Evolutionary conservation across 2,329 filamentous ascomycete genomes (phyloP), one percentile per base, ranked within the genome.

Genomic region (Lithohypha guttulata): DNA sequence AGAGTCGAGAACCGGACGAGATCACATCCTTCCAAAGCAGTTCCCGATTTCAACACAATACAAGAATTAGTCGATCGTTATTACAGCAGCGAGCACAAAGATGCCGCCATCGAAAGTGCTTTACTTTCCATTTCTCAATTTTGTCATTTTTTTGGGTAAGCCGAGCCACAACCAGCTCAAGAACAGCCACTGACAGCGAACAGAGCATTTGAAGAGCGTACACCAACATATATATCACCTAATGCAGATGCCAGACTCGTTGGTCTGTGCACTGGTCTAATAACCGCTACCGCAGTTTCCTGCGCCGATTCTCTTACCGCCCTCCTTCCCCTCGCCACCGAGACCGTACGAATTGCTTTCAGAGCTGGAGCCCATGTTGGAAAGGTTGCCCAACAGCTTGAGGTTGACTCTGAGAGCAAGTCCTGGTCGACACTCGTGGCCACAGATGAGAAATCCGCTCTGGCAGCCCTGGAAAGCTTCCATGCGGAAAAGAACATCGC

Each of bases 71-170:
- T 48, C 46, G 48, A 52, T 46, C 48, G 51, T 48, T 53, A 53
- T 35, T 53, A 52, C 41, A 25, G 40, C 38, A 39, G 45, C 22
- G 51, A 53, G 17, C 41, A 43, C n/a, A 49, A 48, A 30, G 50
- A 64, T 37, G 56, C 61, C 30, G 61, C 60, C 13, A 42, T 66
- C 19, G 63, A 65, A 43, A 65, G 61, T 37, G 56, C 60, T 6
- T 54, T 66, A 40, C 59, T 62, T 39, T 63, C 58, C 32, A 59
- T 66, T 26, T 59, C 63, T 41, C 63, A 66, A 41, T 44, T 66
- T 22, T 59, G 54, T 42, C 59, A 56, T 44, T 66, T 64, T 42
- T 62, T 65, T 38, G 59, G 60, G 63, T 66, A 55, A 56, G 61
- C 38, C 7, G 14, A 19, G 17, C 23, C 20, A 39, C 21, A 27